phyloP scores from a whole-genome alignment of 208 protist genomes.

The Acanthamoeba sp. region DNA sequence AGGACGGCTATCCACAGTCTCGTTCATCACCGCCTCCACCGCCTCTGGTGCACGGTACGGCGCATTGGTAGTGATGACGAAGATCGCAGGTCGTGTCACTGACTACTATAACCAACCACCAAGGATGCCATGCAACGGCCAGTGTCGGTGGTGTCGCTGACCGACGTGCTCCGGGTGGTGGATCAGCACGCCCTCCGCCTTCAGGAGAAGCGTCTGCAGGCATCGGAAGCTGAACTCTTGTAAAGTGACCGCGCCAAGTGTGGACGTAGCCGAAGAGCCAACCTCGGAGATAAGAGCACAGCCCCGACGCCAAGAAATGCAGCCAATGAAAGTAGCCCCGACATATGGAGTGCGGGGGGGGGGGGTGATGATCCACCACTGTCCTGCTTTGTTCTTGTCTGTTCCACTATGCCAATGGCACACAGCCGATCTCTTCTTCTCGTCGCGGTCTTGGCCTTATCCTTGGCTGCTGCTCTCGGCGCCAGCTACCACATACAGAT shows the following conservation, averaged over 20 bases:
- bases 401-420: no score
- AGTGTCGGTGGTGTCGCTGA: background rate
- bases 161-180: background rate
- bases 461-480: no score
- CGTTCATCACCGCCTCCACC: background rate
- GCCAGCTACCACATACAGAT: background rate
- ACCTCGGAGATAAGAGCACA: no score
- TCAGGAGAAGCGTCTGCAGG: background rate
- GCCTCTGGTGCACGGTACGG: constrained; percentile 33
- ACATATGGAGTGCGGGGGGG: no score
- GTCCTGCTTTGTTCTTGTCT: no score
- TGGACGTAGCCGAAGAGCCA: no score
- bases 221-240: background rate
- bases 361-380: no score
- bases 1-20: background rate
- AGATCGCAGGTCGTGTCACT: background rate
- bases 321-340: no score
- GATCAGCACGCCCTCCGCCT: background rate
- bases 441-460: no score
- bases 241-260: no score
- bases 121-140: background rate
- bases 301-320: no score
- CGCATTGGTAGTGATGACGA: background rate
- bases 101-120: background rate
- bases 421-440: no score